phyloP scores from a whole-genome alignment of 768 basidiomycete species.

The Chalciporus pseudorubinellus region DNA sequence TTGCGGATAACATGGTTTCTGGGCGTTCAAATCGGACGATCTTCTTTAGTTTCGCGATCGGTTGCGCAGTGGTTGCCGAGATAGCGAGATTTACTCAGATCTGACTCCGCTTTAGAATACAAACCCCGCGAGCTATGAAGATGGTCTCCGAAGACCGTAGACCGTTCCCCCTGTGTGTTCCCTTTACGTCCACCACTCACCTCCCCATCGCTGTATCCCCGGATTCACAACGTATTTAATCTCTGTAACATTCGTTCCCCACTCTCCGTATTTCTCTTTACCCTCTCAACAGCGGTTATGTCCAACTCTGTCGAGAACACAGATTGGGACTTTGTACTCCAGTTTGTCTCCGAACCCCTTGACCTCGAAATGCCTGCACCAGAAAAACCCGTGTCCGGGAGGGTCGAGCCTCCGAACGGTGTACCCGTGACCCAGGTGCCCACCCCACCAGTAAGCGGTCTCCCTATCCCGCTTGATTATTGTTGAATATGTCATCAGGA shows the following conservation, averaged over 20 bases:
- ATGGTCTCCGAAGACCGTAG: not conserved
- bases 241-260: not conserved
- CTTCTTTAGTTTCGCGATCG: no score
- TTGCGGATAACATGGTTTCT: no score
- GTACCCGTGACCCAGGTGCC: slow-evolving; percentile 45
- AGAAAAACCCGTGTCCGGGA: slow-evolving; percentile 36
- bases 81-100: not conserved
- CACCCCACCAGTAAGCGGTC: slow-evolving; percentile 57
- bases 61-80: no score
- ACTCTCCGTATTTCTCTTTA: not conserved
- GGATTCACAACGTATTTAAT: not conserved
- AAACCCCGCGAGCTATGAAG: slow-evolving; percentile 11
- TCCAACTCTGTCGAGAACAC: slow-evolving; percentile 39
- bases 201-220: not conserved
- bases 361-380: slow-evolving; percentile 33
- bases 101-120: slow-evolving; percentile 17
- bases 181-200: not conserved
- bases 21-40: no score
- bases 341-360: slow-evolving; percentile 52
- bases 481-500: slow-evolving; percentile 22
- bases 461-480: not conserved
- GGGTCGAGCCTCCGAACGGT: slow-evolving; percentile 15
- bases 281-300: slow-evolving; percentile 12
- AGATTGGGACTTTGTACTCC: slow-evolving; percentile 63
- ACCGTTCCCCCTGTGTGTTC: slow-evolving; percentile 21